phyloP scores from a whole-genome alignment of 2,329 filamentous ascomycete genomes.

The Talaromyces sp. region DNA sequence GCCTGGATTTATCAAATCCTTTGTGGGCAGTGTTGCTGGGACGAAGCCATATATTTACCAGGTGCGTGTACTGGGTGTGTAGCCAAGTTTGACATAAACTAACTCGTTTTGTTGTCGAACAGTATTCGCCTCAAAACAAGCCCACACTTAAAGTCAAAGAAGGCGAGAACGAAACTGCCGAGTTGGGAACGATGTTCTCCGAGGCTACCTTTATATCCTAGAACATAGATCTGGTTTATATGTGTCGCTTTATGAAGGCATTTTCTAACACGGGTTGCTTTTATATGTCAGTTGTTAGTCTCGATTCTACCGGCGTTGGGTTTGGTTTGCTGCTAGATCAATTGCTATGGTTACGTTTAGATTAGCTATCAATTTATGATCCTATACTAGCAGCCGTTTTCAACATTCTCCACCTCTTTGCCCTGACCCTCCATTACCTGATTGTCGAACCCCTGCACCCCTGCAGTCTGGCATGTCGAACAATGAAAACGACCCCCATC shows the following conservation, averaged over 20 bases:
- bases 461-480: neutral
- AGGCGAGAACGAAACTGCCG: constrained; percentile 69
- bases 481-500: neutral
- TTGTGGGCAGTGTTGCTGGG: constrained; percentile 80
- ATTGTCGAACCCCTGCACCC: too few species aligned
- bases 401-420: neutral
- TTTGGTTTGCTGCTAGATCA: neutral
- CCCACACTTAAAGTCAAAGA: constrained; percentile 77
- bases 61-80: constrained; percentile 44
- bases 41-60: constrained; percentile 98
- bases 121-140: constrained; percentile 66
- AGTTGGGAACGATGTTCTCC: constrained; percentile 73
- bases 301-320: neutral
- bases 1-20: constrained; percentile 89
- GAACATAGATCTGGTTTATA: constrained; percentile 12
- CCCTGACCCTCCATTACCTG: neutral
- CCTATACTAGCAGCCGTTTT: neutral
- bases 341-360: neutral
- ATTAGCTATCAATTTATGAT: neutral
- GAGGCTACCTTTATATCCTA: constrained; percentile 95
- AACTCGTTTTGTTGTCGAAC: neutral
- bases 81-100: constrained; percentile 12
- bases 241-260: neutral
- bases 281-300: neutral
- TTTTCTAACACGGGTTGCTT: neutral